A percentile compares a stretch with the other conserved stretches of the same genome.
These are phyloP conservation scores for Cadophora sp. DNA, from an alignment of 2,329 filamentous ascomycete species.

Conservation along the genomic window DNA sequence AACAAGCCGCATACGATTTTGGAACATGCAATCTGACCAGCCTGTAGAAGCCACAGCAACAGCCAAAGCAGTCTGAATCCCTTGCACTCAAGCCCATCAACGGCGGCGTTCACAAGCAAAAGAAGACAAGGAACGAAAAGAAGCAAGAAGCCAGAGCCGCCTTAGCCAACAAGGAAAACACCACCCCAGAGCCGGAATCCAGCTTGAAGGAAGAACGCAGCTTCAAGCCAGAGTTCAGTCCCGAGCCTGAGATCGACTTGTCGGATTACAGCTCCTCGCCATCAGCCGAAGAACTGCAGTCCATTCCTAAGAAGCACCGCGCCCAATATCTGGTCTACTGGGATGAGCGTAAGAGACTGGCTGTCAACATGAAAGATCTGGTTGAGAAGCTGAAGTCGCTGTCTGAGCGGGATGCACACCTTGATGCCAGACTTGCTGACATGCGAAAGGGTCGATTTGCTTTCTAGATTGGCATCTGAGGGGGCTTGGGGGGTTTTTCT, in stretches of 20 bases:
- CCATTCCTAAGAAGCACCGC: not conserved
- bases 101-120: conserved; percentile 9
- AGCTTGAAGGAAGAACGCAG: not conserved
- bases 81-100: conserved; percentile 8
- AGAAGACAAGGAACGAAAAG: conserved; percentile 1
- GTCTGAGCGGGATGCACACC: not conserved
- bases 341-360: conserved; percentile 4
- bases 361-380: conserved; percentile 1
- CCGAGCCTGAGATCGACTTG: conserved; percentile 2
- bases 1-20: not conserved
- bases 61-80: not conserved
- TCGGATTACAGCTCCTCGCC: not conserved
- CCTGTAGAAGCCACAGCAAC: conserved; percentile 5
- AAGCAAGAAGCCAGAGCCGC: not conserved
- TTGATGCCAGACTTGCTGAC: not conserved
- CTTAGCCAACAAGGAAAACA: not conserved
- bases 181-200: not conserved
- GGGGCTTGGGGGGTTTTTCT: not conserved
- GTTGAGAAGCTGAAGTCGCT: conserved; percentile 4
- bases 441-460: not conserved
- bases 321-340: not conserved
- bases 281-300: not conserved
- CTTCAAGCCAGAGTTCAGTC: not conserved
- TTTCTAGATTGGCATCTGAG: not conserved
- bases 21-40: not conserved